Conservation (phyloP, 2,329 filamentous ascomycete species). For the Torrubiella hemipterigena region DNA sequence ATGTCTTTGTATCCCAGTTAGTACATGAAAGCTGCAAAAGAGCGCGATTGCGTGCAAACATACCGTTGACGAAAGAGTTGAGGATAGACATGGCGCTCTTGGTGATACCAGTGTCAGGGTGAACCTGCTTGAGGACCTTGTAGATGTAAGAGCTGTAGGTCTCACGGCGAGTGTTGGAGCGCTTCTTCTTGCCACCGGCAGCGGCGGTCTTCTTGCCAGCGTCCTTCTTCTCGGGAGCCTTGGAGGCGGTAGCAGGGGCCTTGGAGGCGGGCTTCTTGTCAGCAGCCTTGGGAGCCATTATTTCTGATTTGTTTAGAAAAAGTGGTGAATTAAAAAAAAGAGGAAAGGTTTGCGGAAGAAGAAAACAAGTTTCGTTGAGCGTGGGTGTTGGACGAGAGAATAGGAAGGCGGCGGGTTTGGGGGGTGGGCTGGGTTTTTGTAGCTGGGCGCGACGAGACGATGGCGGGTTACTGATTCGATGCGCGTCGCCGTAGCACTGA, state of each 20-base stretch:
- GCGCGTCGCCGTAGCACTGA: constrained; percentile 2
- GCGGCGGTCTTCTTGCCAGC: constrained; percentile 99
- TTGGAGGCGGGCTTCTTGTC: constrained; percentile 99
- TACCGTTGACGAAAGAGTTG: constrained; percentile 99
- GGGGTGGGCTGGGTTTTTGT: constrained; percentile 47
- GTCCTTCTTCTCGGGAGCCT: constrained; percentile 91
- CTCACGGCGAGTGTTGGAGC: constrained; percentile 99
- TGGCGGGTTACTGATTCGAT: constrained; percentile 45
- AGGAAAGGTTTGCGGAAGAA: constrained; percentile 10
- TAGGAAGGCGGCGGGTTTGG: no score
- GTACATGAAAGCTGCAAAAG: background rate
- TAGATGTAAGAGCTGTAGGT: constrained; percentile 99
- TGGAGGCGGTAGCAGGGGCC: constrained; percentile 66
- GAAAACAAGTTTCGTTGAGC: constrained; percentile 21
- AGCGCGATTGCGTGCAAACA: no score
- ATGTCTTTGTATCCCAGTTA: constrained; percentile 51
- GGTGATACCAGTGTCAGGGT: constrained; percentile 99
- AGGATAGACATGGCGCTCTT: constrained; percentile 99
- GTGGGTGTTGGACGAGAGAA: constrained; percentile 33
- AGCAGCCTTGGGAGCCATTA: constrained; percentile 97
- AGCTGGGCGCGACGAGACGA: constrained; percentile 40
- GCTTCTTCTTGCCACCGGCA: constrained; percentile 99
- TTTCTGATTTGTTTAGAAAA: constrained; percentile 30
- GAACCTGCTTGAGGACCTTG: constrained; percentile 99
- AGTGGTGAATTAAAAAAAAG: no score